Base-by-base conservation (phyloP, 2,329 filamentous ascomycete species). In the Rutstroemia sp. region DNA sequence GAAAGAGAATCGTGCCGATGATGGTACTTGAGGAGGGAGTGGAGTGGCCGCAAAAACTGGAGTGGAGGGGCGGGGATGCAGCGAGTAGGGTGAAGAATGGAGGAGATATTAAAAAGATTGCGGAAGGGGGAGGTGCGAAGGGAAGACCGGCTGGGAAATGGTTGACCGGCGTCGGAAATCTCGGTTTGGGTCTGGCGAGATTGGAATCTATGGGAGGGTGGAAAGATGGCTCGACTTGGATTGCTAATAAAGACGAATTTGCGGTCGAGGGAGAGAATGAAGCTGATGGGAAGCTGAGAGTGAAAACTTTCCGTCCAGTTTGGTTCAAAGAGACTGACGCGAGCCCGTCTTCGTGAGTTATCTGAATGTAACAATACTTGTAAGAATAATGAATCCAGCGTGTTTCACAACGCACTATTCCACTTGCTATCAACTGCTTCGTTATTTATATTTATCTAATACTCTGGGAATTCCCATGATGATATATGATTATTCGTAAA, bases 191-290 rank as follows among this genome's bases (percentile, higher is more conserved):
- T 2, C 73, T 96, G 63, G 96, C 92, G 69, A 83, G 92, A 25
- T 73, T 97, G 64, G 91, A 95, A 74, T 85, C 86, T 69, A 96
- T 96, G 92, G 95, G 90, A 5, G 87, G 90, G 67, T 74, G 94
- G 49, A 76, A 77, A 37, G 74, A 94, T 54, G 87, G 87, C 2
- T 87, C 84, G 5, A 81, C 82, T 56, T 83, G 49, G 12, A 42
- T 34, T 78, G 77, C 75, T 73, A 71, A 62, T 4, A 74, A 66
- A 14, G 70, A 70, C 47, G 70, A 74, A 54, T 82, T 82, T 66
- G 70, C 74, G 10, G 68, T 81, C 61, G 74, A 77, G 18, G 77
- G 75, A 65, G 74, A 71, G 2, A 69, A 55, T 3, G 66, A 67
- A 23, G 23, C 23, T 23, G 23, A 23, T 34, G 65, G 67, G 10